Base-by-base conservation (phyloP, 192 early-diverging fungal species). In the Coemansia furcata region DNA sequence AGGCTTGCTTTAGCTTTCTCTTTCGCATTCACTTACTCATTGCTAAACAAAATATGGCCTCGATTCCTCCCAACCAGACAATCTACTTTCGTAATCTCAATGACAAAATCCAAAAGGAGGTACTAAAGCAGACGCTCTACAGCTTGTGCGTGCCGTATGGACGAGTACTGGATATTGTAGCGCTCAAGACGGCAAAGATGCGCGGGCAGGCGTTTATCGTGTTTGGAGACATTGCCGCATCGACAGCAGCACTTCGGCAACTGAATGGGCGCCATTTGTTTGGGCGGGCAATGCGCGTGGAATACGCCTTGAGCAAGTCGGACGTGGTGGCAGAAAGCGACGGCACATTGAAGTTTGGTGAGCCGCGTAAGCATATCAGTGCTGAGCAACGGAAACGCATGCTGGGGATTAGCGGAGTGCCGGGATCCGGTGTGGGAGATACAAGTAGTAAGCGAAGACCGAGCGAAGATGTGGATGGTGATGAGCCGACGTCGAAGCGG, bases 181-280 rank as follows among this genome's bases (percentile, higher is more conserved):
- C 94, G 14, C 72, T 86, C 52, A 91, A 92, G 69, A 96, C 91
- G 8, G 66, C 75, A 32, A 90, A 88, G 50, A 90, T 93, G 87
- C 92, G 96, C 33, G 95, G 95, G 17, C 98, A 99, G 80, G 98
- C 98, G 0, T 96, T 94, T 74, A 76, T 99, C 23, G 95, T 90
- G 15, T 97, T 96, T 67, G 77, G 82, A 35, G 91, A 96, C 65
- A 88, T 96, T n/a, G 74, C 92, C 6, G 77, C 86, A 17, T 93
- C 98, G 3, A 96, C 95, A 36, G 82, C 90, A 1, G 96, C 98
- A 6, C 70, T 97, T 61, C 85, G 95, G 63, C 86, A 91, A 30
- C 78, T 98, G 40, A 92, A 97, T 77, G 95, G 94, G 23, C 94
- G 95, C 62, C 84, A 77, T 6, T 89, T 99, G 73, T 97, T 91